Base-by-base conservation (phyloP, 306 rosid genomes). In the Fragaria nilgerrensis region DNA sequence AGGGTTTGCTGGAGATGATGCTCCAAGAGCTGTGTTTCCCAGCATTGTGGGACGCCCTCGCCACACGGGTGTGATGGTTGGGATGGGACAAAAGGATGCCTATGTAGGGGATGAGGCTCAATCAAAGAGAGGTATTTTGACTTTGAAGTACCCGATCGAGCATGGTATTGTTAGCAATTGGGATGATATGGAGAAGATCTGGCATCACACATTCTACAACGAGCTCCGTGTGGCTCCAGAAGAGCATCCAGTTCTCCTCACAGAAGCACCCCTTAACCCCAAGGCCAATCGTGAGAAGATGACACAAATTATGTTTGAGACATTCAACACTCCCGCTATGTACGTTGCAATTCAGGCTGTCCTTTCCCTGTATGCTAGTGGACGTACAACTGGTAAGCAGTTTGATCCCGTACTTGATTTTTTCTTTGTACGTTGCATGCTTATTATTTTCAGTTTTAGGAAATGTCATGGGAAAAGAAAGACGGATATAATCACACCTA, bases 171-270 rank as follows among this genome's bases (percentile, higher is more conserved):
- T 94, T 53, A 94, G 85, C 85, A 94, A 94, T 48, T 94, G 97
- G 98, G 98, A 94, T 88, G 98, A 94, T 76, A 91, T 94, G 97
- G 98, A 90, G 82, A 93, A 93, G 94, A 93, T 93, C 75, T 91
- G 98, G 98, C 98, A 93, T 81, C 98, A 93, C 84, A 93, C 98
- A 45, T 93, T 93, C 88, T 93, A 93, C 68, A 93, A 93, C 2
- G 98, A 93, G 85, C 91, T 91, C 2, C 96, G 98, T 72, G 98
- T 94, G 61, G 97, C 98, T 43, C 98, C 97, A 0, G 98, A 94
- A 83, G 98, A 94, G 76, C 98, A 94, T 73, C 98, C 98, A 37
- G 96, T 94, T 81, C 98, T 94, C 72, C 98, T 94, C 47, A 94
- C 98, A 9, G 98, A 94, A 78, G 98, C 98, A 55, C 98, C 98